phyloP scores from a whole-genome alignment of 176 grass and related monocot genomes.

The Lolium perenne region DNA sequence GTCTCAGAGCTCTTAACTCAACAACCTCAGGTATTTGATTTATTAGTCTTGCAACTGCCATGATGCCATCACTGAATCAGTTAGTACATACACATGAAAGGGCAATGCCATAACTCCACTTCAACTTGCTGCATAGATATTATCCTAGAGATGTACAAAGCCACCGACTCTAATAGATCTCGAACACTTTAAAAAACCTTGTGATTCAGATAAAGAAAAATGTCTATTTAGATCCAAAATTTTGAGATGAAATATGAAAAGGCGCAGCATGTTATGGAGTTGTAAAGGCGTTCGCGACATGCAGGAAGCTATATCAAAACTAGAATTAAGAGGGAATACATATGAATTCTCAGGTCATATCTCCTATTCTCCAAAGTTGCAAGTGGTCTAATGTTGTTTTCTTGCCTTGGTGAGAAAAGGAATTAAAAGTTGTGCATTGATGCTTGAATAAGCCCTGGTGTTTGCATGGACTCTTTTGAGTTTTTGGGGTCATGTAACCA shows the following conservation, averaged over 20 bases:
- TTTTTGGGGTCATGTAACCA: background rate
- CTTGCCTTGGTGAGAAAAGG: background rate
- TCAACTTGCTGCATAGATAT: background rate
- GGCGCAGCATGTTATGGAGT: background rate
- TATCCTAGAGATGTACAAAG: background rate
- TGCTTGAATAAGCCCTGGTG: constrained; percentile 14
- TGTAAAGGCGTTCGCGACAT: background rate
- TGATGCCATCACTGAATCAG: constrained; percentile 14
- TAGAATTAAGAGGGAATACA: background rate
- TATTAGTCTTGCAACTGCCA: constrained; percentile 21
- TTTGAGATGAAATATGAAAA: background rate
- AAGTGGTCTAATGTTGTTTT: constrained; percentile 5
- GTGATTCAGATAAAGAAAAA: background rate
- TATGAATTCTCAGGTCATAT: background rate
- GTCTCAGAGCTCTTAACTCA: constrained; percentile 57
- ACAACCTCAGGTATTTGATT: constrained; percentile 62
- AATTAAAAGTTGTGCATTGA: background rate
- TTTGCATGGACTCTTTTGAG: background rate
- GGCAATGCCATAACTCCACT: background rate
- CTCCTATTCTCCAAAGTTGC: background rate
- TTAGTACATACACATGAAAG: background rate
- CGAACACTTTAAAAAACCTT: background rate
- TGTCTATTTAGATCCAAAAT: background rate
- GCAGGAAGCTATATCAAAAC: background rate
- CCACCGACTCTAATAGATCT: background rate